Percentiles rank a stretch among this genome's conserved stretches.
phyloP scores from a whole-genome alignment of 805 yeast genomes.

The Phaffomyces thermotolerans region DNA sequence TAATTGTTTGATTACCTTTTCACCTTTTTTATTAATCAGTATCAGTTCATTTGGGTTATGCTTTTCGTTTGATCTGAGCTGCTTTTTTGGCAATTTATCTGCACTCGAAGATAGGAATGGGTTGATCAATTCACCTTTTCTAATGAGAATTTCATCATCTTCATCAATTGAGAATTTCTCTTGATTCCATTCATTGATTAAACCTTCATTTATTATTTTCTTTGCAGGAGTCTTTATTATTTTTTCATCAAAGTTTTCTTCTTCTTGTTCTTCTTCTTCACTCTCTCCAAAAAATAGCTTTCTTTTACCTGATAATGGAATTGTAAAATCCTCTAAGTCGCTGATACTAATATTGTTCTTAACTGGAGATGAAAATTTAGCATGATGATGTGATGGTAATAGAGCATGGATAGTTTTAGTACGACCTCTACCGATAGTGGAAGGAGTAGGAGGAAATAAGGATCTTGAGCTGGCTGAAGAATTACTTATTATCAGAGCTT shows the following conservation, averaged over 20 bases:
- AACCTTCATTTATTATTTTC: conserved; percentile 26
- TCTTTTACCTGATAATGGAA: conserved; percentile 14
- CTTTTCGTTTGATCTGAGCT: conserved; percentile 2
- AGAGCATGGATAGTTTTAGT: conserved; percentile 7
- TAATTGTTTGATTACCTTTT: conserved; percentile 20
- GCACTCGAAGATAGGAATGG: conserved; percentile 16
- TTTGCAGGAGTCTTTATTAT: conserved; percentile 28
- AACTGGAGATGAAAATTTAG: no score
- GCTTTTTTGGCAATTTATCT: not conserved
- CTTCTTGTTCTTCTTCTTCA: conserved; percentile 14
- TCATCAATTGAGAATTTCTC: conserved; percentile 11
- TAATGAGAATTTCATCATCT: conserved; percentile 16
- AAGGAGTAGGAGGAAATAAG: conserved; percentile 25
- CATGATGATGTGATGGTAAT: no score
- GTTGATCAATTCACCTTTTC: conserved; percentile 10
- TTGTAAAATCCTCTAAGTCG: no score
- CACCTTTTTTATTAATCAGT: conserved; percentile 29
- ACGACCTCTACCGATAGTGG: conserved; percentile 24
- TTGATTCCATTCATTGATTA: conserved; percentile 29
- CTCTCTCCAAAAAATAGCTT: conserved; percentile 14
- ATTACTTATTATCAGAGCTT: conserved; percentile 6
- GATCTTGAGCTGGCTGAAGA: conserved; percentile 13
- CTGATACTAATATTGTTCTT: no score
- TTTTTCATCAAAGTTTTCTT: conserved; percentile 5
- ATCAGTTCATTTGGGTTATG: conserved; percentile 21